These are phyloP conservation scores for Sphagnum fallax DNA, from an alignment of 228 moss, liverwort and hornwort species.

Conservation along the genomic window DNA sequence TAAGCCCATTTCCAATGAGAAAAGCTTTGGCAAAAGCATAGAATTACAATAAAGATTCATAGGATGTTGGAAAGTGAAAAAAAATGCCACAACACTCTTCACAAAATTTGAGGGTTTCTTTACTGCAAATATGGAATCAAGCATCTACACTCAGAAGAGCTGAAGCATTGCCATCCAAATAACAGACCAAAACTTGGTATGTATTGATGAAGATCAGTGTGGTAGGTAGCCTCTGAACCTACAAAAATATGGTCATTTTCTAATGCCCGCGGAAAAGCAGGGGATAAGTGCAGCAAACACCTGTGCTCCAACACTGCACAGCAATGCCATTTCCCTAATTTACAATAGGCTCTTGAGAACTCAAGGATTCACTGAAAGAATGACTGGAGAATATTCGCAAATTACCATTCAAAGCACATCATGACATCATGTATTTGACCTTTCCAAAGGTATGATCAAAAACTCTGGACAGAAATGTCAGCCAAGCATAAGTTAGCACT, in stretches of 20 bases:
- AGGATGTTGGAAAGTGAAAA: too few relatives aligned
- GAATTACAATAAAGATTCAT: too few relatives aligned
- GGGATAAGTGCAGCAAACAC: slow-evolving; percentile 85
- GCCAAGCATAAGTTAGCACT: not conserved
- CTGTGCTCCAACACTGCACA: slow-evolving; percentile 95
- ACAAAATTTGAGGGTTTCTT: too few relatives aligned
- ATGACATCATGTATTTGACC: not conserved
- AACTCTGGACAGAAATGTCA: not conserved
- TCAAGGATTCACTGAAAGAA: not conserved
- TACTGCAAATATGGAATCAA: too few relatives aligned
- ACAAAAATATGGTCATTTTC: slow-evolving; percentile 27
- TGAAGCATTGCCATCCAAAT: too few relatives aligned
- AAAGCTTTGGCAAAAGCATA: too few relatives aligned
- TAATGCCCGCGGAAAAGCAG: slow-evolving; percentile 69
- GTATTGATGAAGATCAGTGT: too few relatives aligned
- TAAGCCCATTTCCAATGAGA: too few relatives aligned
- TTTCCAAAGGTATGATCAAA: not conserved
- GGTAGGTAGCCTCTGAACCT: not conserved
- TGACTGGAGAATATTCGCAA: not conserved
- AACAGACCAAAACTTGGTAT: too few relatives aligned
- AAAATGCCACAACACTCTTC: too few relatives aligned
- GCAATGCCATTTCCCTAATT: not conserved
- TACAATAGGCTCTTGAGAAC: not conserved
- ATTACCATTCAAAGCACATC: not conserved
- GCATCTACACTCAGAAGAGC: too few relatives aligned